Conservation (phyloP, 1,284 basidiomycete genomes). For the Papiliotrema flavescens region DNA sequence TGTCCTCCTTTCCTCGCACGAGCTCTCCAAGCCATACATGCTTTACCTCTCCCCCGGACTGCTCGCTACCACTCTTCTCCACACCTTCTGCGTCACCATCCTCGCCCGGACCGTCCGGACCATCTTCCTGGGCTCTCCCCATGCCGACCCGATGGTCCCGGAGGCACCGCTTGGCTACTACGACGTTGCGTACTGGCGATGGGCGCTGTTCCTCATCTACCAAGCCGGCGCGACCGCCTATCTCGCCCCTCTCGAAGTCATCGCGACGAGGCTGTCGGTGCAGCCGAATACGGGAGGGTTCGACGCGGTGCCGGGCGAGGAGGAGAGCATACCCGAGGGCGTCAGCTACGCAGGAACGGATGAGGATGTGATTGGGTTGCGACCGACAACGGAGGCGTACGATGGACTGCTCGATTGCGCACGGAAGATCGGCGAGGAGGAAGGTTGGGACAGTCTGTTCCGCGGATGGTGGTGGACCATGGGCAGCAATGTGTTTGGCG, state of each 20-base stretch:
- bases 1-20: slow-evolving; percentile 74
- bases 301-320: slow-evolving; percentile 65
- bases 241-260: slow-evolving; percentile 77
- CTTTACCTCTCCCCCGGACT: slow-evolving; percentile 81
- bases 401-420: slow-evolving; percentile 70
- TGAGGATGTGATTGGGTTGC: slow-evolving; percentile 83
- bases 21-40: slow-evolving; percentile 72
- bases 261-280: slow-evolving; percentile 71
- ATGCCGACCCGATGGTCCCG: slow-evolving; percentile 14
- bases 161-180: slow-evolving; percentile 6
- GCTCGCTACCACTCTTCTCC: slow-evolving; percentile 63
- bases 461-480: slow-evolving; percentile 85
- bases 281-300: slow-evolving; percentile 72
- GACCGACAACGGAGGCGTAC: slow-evolving; percentile 84
- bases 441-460: slow-evolving; percentile 71
- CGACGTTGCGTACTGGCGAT: slow-evolving; percentile 27
- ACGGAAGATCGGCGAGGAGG: slow-evolving; percentile 76
- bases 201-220: slow-evolving; percentile 58
- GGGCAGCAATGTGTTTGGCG: slow-evolving; percentile 60
- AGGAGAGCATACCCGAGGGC: slow-evolving; percentile 57
- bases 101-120: slow-evolving; percentile 63
- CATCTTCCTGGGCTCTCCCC: slow-evolving; percentile 59
- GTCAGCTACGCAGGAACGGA: slow-evolving; percentile 62
- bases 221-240: slow-evolving; percentile 59
- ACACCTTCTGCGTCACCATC: slow-evolving; percentile 66